These are phyloP conservation scores for Lasiodiplodia gonubiensis DNA, from an alignment of 2,329 filamentous ascomycete genomes.

Conservation along the genomic window DNA sequence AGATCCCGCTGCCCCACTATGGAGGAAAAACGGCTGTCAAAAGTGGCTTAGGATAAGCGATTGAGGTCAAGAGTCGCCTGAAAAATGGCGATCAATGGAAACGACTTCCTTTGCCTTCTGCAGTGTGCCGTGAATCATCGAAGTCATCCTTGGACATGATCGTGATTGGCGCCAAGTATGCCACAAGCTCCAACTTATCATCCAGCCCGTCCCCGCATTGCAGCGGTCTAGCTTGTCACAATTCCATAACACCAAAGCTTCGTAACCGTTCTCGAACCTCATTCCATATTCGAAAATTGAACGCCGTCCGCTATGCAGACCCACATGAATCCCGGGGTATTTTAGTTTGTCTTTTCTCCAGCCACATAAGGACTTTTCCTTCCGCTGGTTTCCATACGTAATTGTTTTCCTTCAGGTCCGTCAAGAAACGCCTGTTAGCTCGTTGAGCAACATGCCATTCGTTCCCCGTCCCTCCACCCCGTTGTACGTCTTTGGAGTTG, in stretches of 20 bases:
- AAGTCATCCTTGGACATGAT: background rate
- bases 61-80: conserved; percentile 16
- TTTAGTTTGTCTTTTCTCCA: background rate
- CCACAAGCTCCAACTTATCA: background rate
- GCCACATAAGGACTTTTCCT: background rate
- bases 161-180: background rate
- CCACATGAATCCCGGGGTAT: conserved; percentile 15
- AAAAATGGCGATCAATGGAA: conserved; percentile 23
- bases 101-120: conserved; percentile 22
- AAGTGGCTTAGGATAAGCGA: conserved; percentile 25
- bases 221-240: background rate
- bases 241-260: background rate
- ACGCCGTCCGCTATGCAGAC: conserved; percentile 31
- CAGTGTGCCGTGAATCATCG: conserved; percentile 1
- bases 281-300: conserved; percentile 7
- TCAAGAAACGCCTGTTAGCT: background rate
- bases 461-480: background rate
- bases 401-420: background rate
- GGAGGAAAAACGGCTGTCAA: conserved; percentile 26
- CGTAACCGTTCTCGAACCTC: background rate
- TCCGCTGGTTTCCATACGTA: background rate
- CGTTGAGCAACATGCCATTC: background rate
- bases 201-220: background rate
- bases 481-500: background rate
- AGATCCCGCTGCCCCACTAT: conserved; percentile 11